These are phyloP conservation scores for Betula pendula DNA, from an alignment of 306 rosid species.

Conservation along the genomic window DNA sequence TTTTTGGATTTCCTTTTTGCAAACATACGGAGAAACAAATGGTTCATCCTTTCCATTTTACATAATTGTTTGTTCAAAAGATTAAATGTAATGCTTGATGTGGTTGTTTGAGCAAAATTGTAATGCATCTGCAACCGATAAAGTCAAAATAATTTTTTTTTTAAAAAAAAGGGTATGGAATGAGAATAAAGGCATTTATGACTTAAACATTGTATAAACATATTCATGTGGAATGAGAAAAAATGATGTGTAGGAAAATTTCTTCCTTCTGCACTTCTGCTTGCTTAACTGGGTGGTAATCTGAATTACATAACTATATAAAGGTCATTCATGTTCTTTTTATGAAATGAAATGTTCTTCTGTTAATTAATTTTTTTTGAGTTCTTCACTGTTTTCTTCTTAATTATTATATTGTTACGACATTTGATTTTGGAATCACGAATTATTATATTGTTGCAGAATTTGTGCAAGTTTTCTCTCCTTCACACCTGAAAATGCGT, in stretches of 20 bases:
- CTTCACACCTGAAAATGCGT: conserved; percentile 85
- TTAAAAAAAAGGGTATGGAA: not conserved
- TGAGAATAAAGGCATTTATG: not conserved
- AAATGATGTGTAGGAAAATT: not conserved
- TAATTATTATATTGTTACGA: not conserved
- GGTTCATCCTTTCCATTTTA: not conserved
- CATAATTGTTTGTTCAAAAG: not conserved
- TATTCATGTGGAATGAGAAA: not conserved
- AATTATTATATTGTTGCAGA: conserved; percentile 52
- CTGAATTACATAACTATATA: not conserved
- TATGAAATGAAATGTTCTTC: not conserved
- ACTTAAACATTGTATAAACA: not conserved
- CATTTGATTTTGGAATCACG: not conserved
- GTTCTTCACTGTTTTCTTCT: not conserved
- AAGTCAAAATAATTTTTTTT: too few relatives aligned
- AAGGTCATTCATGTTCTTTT: not conserved
- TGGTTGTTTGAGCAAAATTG: not conserved
- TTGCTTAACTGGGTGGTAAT: not conserved
- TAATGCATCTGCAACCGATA: not conserved
- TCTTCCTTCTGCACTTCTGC: not conserved
- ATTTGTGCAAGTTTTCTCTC: conserved; percentile 82
- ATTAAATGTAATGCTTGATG: not conserved
- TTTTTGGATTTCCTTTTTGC: not conserved
- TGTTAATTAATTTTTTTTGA: not conserved
- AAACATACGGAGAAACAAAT: not conserved